Evolutionary conservation across 2,329 filamentous ascomycete species (phyloP), one percentile per base, ranked within the genome.

Genomic region (Fusarium coicis): DNA sequence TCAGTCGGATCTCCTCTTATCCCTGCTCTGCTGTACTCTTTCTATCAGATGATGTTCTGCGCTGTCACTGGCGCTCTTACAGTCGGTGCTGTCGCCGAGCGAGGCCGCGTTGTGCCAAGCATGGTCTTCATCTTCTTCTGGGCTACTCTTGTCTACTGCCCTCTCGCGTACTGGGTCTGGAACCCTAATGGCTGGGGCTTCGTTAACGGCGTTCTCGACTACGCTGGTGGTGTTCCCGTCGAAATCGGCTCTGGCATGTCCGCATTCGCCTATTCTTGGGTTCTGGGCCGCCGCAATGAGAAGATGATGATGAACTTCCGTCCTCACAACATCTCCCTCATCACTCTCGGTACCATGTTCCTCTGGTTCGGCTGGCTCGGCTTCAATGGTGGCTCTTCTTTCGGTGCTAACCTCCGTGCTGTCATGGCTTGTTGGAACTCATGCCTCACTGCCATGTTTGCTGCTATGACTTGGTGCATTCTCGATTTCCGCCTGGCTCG

Each of bases 271-370:
- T 99, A 98, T 86, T 97, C 95, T 5, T 93, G 94, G 93, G 92
- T 98, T 42, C 93, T 99, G 69, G 96, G 96, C 76, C 93, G 95
- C 80, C 94, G 96, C 76, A 96, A 98, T 86, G 96, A 98, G 87
- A 96, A 95, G 87, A 98, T 98, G 95, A 98, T 98, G 94, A 90
- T 98, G 84, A 98, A 98, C 89, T 98, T 98, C 90, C 94, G 96
- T 76, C 96, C 96, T 23, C 96, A 99, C 88, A 99, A 99, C 86
- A 96, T 98, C 75, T 97, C 95, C 10, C 90, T 98, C 79, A 97
- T 99, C 84, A 95, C 96, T 2, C 92, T 98, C 77, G 96, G 96
- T 72, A 98, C 96, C 7, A 90, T 97, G 74, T 90, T 99, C 78
- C 94, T 99, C 63, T 98, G 95, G 95, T 98, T 98, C 79, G 96